Evolutionary conservation across 768 basidiomycete species (phyloP).

Genomic region (Nevesoporus exiguus): DNA sequence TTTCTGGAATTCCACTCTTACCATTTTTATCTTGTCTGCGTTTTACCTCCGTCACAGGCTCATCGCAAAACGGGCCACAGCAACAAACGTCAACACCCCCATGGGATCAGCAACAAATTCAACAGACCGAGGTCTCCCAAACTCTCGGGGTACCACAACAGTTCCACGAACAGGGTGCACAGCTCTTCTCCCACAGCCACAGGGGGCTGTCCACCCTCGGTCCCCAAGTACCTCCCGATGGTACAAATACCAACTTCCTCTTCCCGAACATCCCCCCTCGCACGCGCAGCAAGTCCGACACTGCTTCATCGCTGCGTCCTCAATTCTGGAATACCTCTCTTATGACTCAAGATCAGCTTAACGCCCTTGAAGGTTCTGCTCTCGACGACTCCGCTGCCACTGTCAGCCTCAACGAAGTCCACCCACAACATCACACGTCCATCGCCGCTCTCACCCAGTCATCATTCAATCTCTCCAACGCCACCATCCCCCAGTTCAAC

Average conservation of each 20-base stretch:
- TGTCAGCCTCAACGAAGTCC: constrained; percentile 30
- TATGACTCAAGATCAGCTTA: constrained; percentile 37
- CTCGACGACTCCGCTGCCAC: constrained; percentile 36
- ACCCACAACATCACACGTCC: constrained; percentile 26
- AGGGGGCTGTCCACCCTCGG: constrained; percentile 35
- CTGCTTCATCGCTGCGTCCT: constrained; percentile 46
- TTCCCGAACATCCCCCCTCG: constrained; percentile 40
- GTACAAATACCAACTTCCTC: constrained; percentile 38
- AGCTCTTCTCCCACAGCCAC: constrained; percentile 35
- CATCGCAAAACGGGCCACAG: constrained; percentile 32
- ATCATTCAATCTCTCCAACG: constrained; percentile 27
- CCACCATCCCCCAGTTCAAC: constrained; percentile 31
- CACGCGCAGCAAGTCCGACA: constrained; percentile 59
- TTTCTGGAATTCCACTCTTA: constrained; percentile 32
- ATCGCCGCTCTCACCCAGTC: constrained; percentile 24
- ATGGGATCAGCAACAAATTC: constrained; percentile 37
- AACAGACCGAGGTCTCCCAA: constrained; percentile 31
- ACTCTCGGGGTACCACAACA: constrained; percentile 28
- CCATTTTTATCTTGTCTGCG: constrained; percentile 25
- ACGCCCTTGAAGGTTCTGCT: constrained; percentile 35
- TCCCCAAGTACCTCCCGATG: constrained; percentile 32
- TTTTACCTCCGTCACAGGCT: constrained; percentile 29
- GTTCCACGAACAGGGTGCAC: constrained; percentile 29
- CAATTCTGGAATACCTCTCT: constrained; percentile 47
- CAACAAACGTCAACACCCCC: constrained; percentile 34